Base-by-base conservation (phyloP, 441 rosid species). In the Manihot esculenta region DNA sequence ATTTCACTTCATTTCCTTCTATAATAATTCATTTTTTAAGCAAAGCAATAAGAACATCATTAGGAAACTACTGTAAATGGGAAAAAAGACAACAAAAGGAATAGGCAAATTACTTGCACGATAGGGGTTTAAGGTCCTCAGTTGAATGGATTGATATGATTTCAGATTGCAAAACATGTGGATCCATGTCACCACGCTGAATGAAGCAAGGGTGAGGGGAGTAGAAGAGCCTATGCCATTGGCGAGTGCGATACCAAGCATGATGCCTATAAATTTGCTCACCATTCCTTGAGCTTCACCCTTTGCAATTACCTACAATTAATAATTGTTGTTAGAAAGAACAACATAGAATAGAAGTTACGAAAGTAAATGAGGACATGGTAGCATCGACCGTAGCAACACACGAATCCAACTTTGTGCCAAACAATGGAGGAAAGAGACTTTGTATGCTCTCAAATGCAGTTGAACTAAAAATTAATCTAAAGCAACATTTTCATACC, bases 261-360 rank as follows among this genome's bases (percentile, higher is more conserved):
- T 57, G 53, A 94, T 92, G 66, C 97, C 98, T 63, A 92, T 65
- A 70, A 90, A 88, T 79, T 88, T 92, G 88, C 98, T 92, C 76
- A 92, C 92, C 99, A 94, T 94, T 82, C 99, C 99, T 82, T 94
- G 98, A 83, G 99, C 99, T 88, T 94, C 99, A 75, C 97, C 99
- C 74, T 92, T 94, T 33, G 97, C 98, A 64, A 94, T 94, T 56
- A 94, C 97, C 99, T 92, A 79, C 47, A 80, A 55, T 70, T 38
- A 57, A 55, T 20, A 67, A 50, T 68, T 68, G 24, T 48, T 66
- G 62, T 80, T 44, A 79, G 77, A 56, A 74, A 68, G 69, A 56
- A 45, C 13, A 30, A 69, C 54, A 33, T 23, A 26, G 44, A 68
- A 64, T 56, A 26, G 55, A n/a, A n/a, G n/a, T n/a, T n/a, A 54